These are phyloP conservation scores for Sordariomycetes sp. DNA, from an alignment of 2,329 filamentous ascomycete species.

Conservation along the genomic window DNA sequence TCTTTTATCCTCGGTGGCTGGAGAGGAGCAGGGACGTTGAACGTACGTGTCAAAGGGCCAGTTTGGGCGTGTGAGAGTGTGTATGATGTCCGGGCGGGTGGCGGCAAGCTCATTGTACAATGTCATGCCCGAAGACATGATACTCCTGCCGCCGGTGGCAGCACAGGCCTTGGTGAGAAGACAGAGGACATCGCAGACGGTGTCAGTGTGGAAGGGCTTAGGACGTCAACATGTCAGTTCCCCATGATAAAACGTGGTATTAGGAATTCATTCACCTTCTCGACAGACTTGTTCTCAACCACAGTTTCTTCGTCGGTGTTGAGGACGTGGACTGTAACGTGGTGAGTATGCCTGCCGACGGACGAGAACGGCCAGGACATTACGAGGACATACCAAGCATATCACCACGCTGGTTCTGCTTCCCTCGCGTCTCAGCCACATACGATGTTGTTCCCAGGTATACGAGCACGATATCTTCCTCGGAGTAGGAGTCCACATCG, in stretches of 20 bases:
- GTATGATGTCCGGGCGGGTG: conserved; percentile 44
- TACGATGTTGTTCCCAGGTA: conserved; percentile 51
- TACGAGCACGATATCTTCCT: conserved; percentile 47
- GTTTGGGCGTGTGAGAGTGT: conserved; percentile 31
- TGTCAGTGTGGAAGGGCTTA: conserved; percentile 48
- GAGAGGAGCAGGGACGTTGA: too few relatives aligned
- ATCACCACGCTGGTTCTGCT: conserved; percentile 31
- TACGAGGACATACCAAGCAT: conserved; percentile 28
- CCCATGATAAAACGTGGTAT: conserved; percentile 19
- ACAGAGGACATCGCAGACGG: conserved; percentile 39
- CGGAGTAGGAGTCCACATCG: conserved; percentile 36
- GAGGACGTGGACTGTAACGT: conserved; percentile 26
- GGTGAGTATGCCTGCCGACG: conserved; percentile 29
- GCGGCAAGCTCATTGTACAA: conserved; percentile 51
- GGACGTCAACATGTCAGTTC: conserved; percentile 12
- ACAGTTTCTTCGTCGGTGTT: conserved; percentile 4
- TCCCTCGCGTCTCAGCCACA: conserved; percentile 40
- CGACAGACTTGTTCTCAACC: conserved; percentile 4
- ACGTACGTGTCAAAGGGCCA: conserved; percentile 9
- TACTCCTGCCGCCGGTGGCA: conserved; percentile 37
- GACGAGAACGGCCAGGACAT: conserved; percentile 23
- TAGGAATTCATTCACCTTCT: background rate
- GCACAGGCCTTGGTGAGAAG: conserved; percentile 42
- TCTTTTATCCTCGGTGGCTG: background rate
- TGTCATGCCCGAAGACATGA: conserved; percentile 39